Percentiles rank a stretch among this genome's conserved stretches.
Evolutionary conservation across 2,329 filamentous ascomycete genomes (phyloP).

Genomic region (Pseudomassariella vexata): DNA sequence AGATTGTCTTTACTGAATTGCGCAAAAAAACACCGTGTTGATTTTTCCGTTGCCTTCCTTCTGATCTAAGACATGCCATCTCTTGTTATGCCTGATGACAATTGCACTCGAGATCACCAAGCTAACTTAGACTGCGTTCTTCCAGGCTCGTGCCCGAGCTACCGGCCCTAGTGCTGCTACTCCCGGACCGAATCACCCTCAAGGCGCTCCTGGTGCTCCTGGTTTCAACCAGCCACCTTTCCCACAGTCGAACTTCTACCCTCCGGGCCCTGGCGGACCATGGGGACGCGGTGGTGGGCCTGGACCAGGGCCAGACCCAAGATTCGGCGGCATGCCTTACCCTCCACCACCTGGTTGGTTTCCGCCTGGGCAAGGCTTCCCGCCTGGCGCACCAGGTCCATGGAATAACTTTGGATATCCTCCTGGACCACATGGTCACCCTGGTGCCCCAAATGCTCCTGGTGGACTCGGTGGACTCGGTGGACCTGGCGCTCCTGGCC

Average conservation of each 20-base stretch:
- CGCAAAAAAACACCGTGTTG: conserved; percentile 88
- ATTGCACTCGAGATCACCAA: conserved; percentile 8
- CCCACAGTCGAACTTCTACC: conserved; percentile 41
- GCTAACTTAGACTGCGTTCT: conserved; percentile 19
- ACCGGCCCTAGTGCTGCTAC: conserved; percentile 17
- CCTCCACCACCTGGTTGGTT: conserved; percentile 75
- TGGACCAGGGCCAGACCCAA: conserved; percentile 51
- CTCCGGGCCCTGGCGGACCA: conserved; percentile 44
- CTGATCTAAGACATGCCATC: conserved; percentile 53
- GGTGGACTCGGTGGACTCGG: conserved; percentile 32
- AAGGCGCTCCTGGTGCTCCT: no score
- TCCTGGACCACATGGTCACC: conserved; percentile 38
- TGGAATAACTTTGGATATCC: conserved; percentile 58
- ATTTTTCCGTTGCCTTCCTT: conserved; percentile 99
- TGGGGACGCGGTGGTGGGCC: conserved; percentile 52
- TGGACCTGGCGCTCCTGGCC: conserved; percentile 23
- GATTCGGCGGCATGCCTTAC: conserved; percentile 72
- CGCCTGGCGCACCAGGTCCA: conserved; percentile 55
- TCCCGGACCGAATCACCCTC: conserved; percentile 18
- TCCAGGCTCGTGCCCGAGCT: conserved; percentile 32
- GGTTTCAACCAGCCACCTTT: conserved; percentile 39
- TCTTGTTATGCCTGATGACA: conserved; percentile 8
- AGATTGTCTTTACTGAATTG: conserved; percentile 77
- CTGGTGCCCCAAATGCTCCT: conserved; percentile 36
- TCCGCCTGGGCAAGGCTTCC: conserved; percentile 70